Conservation (phyloP, 2,329 filamentous ascomycete species). For the Hypoxylon sp. region DNA sequence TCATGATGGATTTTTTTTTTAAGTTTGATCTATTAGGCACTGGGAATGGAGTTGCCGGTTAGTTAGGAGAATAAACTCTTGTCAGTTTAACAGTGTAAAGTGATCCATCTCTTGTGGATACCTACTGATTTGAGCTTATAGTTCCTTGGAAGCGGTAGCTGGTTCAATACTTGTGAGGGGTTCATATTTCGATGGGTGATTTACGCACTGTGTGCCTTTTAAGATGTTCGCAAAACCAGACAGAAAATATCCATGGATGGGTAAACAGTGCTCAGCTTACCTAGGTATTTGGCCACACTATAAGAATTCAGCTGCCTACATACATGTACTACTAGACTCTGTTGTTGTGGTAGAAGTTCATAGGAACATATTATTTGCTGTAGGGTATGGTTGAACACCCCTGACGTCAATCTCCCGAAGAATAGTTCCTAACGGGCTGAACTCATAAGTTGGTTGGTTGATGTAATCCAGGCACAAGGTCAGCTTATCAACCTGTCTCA, state of each 20-base stretch:
- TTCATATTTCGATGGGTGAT: background rate
- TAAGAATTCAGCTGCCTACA: background rate
- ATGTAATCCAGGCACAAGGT: slow-evolving; percentile 11
- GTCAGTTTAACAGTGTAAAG: background rate
- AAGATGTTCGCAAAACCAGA: background rate
- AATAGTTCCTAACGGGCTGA: slow-evolving; percentile 14
- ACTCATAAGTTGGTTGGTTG: slow-evolving; percentile 28
- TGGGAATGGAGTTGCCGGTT: slow-evolving; percentile 49
- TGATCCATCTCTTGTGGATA: background rate
- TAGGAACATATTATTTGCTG: slow-evolving; percentile 12
- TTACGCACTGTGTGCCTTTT: background rate
- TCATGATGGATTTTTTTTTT: slow-evolving; percentile 21
- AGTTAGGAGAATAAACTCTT: slow-evolving; percentile 34
- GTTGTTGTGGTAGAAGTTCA: background rate
- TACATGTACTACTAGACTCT: background rate
- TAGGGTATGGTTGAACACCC: slow-evolving; percentile 16
- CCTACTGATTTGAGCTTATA: background rate
- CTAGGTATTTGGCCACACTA: background rate
- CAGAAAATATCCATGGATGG: too few species aligned
- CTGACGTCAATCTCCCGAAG: slow-evolving; percentile 35
- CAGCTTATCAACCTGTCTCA: slow-evolving; percentile 19
- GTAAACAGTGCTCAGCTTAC: background rate
- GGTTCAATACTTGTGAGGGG: background rate
- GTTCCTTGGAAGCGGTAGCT: background rate
- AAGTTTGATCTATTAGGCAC: slow-evolving; percentile 41